phyloP scores from a whole-genome alignment of 2,329 filamentous ascomycete species.

The Fusarium sp. region DNA sequence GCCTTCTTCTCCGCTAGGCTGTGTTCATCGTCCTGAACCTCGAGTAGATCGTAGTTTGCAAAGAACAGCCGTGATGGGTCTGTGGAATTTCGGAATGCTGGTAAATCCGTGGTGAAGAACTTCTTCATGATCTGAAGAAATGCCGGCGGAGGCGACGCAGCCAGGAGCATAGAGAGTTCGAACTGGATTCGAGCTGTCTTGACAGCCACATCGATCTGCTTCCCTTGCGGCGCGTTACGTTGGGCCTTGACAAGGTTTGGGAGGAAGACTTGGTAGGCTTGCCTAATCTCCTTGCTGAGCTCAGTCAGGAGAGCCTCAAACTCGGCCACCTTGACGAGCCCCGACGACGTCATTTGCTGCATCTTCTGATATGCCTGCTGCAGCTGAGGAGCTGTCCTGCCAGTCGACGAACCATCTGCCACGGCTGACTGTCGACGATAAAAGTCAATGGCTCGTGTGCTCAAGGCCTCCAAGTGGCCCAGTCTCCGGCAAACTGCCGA shows the following conservation, averaged over 20 bases:
- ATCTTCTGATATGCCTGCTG: slow-evolving; percentile 68
- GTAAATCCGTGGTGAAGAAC: slow-evolving; percentile 70
- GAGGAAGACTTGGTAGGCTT: slow-evolving; percentile 60
- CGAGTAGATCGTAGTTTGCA: slow-evolving; percentile 76
- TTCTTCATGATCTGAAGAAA: slow-evolving; percentile 72
- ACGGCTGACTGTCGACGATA: slow-evolving; percentile 59
- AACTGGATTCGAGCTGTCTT: slow-evolving; percentile 61
- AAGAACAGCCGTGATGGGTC: slow-evolving; percentile 79
- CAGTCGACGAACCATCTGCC: slow-evolving; percentile 52
- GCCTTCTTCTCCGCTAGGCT: slow-evolving; percentile 56
- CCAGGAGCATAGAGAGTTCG: slow-evolving; percentile 66
- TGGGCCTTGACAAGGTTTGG: slow-evolving; percentile 60
- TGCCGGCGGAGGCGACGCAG: slow-evolving; percentile 56
- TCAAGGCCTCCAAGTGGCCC: slow-evolving; percentile 64
- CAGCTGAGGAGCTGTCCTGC: slow-evolving; percentile 61
- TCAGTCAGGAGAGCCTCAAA: slow-evolving; percentile 71
- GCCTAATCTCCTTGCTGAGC: slow-evolving; percentile 62
- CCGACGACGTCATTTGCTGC: slow-evolving; percentile 61
- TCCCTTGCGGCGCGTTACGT: slow-evolving; percentile 56
- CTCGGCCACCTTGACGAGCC: slow-evolving; percentile 68
- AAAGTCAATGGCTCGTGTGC: slow-evolving; percentile 61
- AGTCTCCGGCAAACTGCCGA: slow-evolving; percentile 76
- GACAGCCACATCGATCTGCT: slow-evolving; percentile 57
- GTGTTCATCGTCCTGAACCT: slow-evolving; percentile 68
- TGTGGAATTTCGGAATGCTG: slow-evolving; percentile 67